Base-by-base conservation (phyloP, 371 early-diverging fungal species). In the Saksenaea vasiformis region DNA sequence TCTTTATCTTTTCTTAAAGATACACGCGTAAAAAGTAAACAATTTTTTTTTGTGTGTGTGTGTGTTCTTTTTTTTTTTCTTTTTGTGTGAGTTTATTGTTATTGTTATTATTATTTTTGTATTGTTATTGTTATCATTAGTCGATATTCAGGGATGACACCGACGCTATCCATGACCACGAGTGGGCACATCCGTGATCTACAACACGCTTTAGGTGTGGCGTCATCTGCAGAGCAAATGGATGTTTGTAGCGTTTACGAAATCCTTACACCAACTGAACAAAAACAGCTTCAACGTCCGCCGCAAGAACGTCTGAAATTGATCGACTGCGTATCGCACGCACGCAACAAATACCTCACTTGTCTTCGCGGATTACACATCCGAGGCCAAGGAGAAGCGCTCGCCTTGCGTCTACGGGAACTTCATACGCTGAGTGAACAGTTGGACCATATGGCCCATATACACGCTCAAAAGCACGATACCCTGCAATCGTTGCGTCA, bases 371-470 rank as follows among this genome's bases (percentile, higher is more conserved):
- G 37, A 11, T 62, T 71, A 38, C 57, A 36, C 14, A 68, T 74
- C 5, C 66, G 43, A 5, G 68, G 8, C 54, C 68, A 22, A 43
- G 58, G 19, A 28, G 51, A 34, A 59, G 15, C 39, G 14, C 74
- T 71, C 10, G 60, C 65, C 0, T n/a, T n/a, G 0, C 38, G 63
- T 27, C 54, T 74, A 9, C 68, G 67, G 5, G 35, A 70, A 37
- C 63, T 74, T 10, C 71, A 70, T 10, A 28, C 35, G 0, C 53
- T 68, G 0, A 66, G 68, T 24, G 19, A 24, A 10, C 39, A 59
- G 15, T 28, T 74, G n/a, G 71, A 71, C 14, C 60, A 67, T n/a
- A 70, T 65, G 27, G 68, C 68, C 14, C 71, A 68, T 36, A 65
- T 66, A 0, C 74, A 74, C 24, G 71, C 70, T 7, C 68, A 71